Base-by-base conservation (phyloP, 306 rosid species). In the Gynostemma pentaphyllum region DNA sequence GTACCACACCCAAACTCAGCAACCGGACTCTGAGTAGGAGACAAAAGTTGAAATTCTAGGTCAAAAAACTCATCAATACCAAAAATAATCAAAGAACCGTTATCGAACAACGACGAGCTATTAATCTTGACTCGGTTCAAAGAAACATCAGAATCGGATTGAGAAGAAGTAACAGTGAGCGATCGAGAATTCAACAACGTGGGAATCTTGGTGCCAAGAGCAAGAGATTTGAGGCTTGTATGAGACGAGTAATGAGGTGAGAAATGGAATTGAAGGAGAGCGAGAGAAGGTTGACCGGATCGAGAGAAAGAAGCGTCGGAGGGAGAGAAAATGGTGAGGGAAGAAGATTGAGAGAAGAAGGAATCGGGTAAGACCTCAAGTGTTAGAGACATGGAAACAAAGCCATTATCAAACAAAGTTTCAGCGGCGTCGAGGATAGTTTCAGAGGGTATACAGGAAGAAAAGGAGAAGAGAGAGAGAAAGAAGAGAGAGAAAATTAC, bases 261-360 rank as follows among this genome's bases (percentile, higher is more conserved):
- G 67, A 82, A 63, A 78, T 91, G 97, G 69, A 63, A 75, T 5
- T 78, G 92, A 47, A 91, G 95, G 29, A 87, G 86, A 37, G 87
- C 72, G 60, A 83, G 82, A 11, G 96, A 66, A 0, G 97, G 97
- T 51, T 91, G 97, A 11, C 97, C 97, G 1, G 72, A 55, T 34
- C 55, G 76, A 36, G 44, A 49, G 82, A 91, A 91, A 0, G 92
- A 75, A 21, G 83, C 9, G 64, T 91, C 96, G 9, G 91, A 68
- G 1, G 95, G 96, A 12, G 95, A 83, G 75, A 91, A 91, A 66
- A 91, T 74, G 64, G 97, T 87, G 78, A 81, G 78, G 5, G 87
- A 79, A 48, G 84, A 72, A 8, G 92, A 72, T 7, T 76, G 78
- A 3, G 70, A 74, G 28, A 78, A 65, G 26, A 80, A 70, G 47